Evolutionary conservation across 768 basidiomycete genomes (phyloP).

Genomic region (Trametes gibbosa): DNA sequence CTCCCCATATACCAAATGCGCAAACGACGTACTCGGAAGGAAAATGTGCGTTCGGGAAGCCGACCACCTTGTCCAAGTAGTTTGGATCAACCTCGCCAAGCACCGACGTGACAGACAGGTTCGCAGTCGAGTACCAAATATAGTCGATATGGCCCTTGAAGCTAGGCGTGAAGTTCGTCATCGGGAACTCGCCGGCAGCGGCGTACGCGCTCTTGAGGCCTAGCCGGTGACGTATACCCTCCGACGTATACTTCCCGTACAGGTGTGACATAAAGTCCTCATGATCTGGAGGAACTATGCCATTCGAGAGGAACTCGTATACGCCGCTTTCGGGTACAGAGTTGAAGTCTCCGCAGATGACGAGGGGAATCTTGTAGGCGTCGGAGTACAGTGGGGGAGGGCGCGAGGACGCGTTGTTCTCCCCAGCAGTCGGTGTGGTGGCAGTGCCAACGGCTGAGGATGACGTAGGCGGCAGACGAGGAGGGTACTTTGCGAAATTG

Average conservation of each 20-base stretch:
- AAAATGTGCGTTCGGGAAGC: slow-evolving; percentile 96
- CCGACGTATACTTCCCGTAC: slow-evolving; percentile 91
- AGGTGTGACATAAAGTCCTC: slow-evolving; percentile 89
- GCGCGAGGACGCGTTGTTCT: slow-evolving; percentile 37
- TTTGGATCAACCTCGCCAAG: slow-evolving; percentile 81
- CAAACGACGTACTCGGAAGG: slow-evolving; percentile 83
- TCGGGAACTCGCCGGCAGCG: slow-evolving; percentile 51
- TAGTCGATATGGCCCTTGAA: slow-evolving; percentile 91
- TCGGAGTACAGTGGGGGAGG: slow-evolving; percentile 73
- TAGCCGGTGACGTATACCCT: slow-evolving; percentile 79
- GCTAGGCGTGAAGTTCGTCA: slow-evolving; percentile 90
- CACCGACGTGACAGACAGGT: slow-evolving; percentile 75
- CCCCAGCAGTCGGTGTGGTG: slow-evolving; percentile 29
- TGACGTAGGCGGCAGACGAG: slow-evolving; percentile 47
- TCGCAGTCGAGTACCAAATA: slow-evolving; percentile 83
- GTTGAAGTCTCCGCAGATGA: slow-evolving; percentile 97
- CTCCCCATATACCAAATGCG: not conserved
- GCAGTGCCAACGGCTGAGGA: slow-evolving; percentile 28
- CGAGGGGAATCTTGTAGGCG: slow-evolving; percentile 83
- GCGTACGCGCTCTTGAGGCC: slow-evolving; percentile 85
- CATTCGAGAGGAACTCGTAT: slow-evolving; percentile 84
- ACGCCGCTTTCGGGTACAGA: slow-evolving; percentile 84
- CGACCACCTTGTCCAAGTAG: slow-evolving; percentile 89
- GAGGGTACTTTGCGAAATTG: slow-evolving; percentile 82
- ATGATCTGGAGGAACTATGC: slow-evolving; percentile 68